These are phyloP conservation scores for Sclerospora graminicola DNA, from an alignment of 352 stramenopile genomes.

Conservation along the genomic window DNA sequence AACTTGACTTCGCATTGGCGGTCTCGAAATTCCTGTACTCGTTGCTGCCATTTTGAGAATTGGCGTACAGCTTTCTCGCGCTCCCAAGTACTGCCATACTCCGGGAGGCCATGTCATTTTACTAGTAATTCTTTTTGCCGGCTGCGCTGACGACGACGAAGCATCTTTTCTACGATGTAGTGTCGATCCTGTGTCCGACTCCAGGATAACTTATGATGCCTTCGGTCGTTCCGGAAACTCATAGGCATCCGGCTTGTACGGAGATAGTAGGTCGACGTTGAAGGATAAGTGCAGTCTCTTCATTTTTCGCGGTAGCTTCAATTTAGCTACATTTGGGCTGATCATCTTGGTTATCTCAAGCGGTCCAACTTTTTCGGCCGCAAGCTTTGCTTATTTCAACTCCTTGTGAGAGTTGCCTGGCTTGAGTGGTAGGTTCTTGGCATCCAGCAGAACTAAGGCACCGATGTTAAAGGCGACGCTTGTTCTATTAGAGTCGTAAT, in stretches of 20 bases:
- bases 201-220: no score
- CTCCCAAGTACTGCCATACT: no score
- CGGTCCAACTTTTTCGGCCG: background rate
- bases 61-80: no score
- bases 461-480: slow-evolving; percentile 3
- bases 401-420: background rate
- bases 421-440: background rate
- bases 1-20: no score
- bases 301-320: background rate
- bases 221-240: background rate
- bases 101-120: no score
- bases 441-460: slow-evolving; percentile 4
- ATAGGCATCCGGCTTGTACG: background rate
- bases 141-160: no score
- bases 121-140: no score
- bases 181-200: no score
- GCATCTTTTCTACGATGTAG: no score
- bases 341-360: background rate
- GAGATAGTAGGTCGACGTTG: background rate
- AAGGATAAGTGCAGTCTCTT: background rate
- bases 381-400: background rate
- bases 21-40: no score
- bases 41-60: no score
- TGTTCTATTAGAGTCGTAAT: slow-evolving; percentile 7
- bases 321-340: background rate